phyloP scores from a whole-genome alignment of 2,329 filamentous ascomycete species.

The Monilinia fructicola region DNA sequence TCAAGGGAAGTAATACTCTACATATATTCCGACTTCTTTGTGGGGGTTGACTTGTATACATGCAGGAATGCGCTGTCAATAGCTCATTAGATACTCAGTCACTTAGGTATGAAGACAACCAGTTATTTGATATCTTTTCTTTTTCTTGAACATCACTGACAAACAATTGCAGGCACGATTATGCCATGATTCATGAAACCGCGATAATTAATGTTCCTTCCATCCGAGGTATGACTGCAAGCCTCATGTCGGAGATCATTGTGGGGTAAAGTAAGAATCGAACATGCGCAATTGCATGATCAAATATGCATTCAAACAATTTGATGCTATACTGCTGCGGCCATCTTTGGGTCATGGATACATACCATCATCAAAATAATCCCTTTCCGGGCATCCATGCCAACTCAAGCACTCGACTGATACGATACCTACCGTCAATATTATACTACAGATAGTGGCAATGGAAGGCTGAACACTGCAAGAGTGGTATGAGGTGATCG shows the following conservation, averaged over 20 bases:
- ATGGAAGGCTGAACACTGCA: background rate
- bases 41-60: conserved; percentile 31
- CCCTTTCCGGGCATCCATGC: background rate
- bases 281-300: conserved; percentile 9
- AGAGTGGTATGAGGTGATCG: background rate
- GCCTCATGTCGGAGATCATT: conserved; percentile 18
- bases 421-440: background rate
- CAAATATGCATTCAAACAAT: conserved; percentile 12
- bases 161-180: conserved; percentile 28
- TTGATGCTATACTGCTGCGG: background rate
- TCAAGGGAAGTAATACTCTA: conserved; percentile 21
- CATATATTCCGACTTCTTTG: conserved; percentile 26
- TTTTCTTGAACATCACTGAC: conserved; percentile 29
- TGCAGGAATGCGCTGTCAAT: conserved; percentile 38
- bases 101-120: conserved; percentile 25
- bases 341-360: background rate
- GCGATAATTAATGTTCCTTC: conserved; percentile 19
- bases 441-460: conserved; percentile 1
- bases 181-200: conserved; percentile 5
- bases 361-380: background rate
- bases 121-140: conserved; percentile 25
- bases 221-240: conserved; percentile 17
- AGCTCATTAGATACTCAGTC: conserved; percentile 27
- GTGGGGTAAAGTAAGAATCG: conserved; percentile 16
- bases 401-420: background rate